A percentile compares a stretch with the other conserved stretches of the same genome.
Conservation (phyloP, 208 protist species). For the Crithidia acanthocephali region DNA sequence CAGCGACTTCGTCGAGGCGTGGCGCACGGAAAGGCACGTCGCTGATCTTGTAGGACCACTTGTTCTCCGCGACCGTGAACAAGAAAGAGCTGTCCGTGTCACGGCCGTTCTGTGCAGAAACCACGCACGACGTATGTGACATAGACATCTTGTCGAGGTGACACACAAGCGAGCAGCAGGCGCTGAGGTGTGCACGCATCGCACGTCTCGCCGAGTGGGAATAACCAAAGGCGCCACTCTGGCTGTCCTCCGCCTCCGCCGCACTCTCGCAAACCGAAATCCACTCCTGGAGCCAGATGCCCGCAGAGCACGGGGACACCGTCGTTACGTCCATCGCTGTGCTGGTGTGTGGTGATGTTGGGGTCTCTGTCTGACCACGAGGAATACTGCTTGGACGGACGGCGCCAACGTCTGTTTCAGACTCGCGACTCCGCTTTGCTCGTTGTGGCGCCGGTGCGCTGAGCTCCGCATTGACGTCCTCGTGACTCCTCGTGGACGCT, state of each 20-base stretch:
- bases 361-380: too few relatives aligned
- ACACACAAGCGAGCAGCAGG: conserved; percentile 18
- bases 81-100: neutral
- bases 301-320: neutral
- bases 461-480: too few relatives aligned
- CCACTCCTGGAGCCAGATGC: neutral
- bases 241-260: neutral
- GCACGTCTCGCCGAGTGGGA: conserved; percentile 4
- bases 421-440: neutral
- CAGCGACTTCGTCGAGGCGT: neutral
- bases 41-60: conserved; percentile 1
- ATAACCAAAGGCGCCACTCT: neutral
- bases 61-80: neutral
- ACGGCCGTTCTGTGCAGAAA: neutral
- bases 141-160: neutral
- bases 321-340: neutral
- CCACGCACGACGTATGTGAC: too few relatives aligned
- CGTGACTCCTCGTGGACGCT: too few relatives aligned
- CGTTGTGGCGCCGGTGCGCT: neutral
- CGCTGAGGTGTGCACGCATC: conserved; percentile 23
- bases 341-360: too few relatives aligned
- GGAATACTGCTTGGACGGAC: too few relatives aligned
- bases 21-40: neutral
- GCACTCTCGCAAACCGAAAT: neutral
- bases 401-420: neutral